phyloP scores from a whole-genome alignment of 345 rosid genomes.

The Citrus unshiu region DNA sequence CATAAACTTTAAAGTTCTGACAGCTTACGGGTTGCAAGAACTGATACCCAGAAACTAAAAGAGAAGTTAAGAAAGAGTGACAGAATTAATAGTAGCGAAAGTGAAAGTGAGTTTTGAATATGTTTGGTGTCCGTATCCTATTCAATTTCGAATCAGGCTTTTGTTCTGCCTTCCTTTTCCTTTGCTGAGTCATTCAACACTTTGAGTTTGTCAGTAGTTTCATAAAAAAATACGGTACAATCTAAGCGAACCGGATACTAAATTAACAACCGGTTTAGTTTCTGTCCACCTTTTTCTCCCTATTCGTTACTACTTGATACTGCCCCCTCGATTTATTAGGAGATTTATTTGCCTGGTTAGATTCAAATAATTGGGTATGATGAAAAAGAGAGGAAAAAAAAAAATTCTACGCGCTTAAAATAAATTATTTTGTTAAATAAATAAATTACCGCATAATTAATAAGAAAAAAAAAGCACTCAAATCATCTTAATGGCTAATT shows the following conservation, averaged over 20 bases:
- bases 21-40: neutral
- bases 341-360: neutral
- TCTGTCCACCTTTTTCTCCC: neutral
- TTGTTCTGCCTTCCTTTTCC: neutral
- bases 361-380: neutral
- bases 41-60: conserved; percentile 1
- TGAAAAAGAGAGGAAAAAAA: neutral
- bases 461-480: neutral
- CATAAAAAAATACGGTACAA: neutral
- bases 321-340: neutral
- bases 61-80: neutral
- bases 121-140: neutral
- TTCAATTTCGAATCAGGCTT: neutral
- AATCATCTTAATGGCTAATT: neutral
- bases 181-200: neutral
- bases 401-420: neutral
- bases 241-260: neutral
- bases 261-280: neutral
- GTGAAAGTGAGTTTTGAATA: neutral
- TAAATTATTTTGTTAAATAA: neutral
- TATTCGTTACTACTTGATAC: neutral
- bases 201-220: neutral
- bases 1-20: neutral
- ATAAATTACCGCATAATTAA: neutral
- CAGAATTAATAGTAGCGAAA: neutral